A percentile compares a stretch with the other conserved stretches of the same genome.
Conservation (phyloP, 75 land plant species). For the Selaginella tamariscina region DNA sequence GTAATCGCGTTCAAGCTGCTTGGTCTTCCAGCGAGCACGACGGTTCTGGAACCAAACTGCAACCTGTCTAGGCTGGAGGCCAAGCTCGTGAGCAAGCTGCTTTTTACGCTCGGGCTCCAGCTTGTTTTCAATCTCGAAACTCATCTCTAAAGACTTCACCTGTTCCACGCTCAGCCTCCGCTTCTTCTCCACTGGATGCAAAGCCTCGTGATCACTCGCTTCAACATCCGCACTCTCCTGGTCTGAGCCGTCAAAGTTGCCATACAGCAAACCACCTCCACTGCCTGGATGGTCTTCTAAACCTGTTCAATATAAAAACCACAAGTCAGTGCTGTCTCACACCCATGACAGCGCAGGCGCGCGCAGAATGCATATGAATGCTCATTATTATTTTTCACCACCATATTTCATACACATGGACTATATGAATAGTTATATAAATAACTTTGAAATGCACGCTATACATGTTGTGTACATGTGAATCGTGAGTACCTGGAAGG, state of each 20-base stretch:
- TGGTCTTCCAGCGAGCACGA: background rate
- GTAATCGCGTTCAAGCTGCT: background rate
- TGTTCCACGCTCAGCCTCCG: background rate
- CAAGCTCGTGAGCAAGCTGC: background rate
- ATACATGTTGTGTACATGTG: too few species aligned
- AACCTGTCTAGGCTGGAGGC: background rate
- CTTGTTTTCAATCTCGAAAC: background rate
- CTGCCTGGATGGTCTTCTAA: background rate
- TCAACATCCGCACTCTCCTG: background rate
- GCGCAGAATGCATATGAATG: too few species aligned
- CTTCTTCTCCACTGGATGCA: background rate
- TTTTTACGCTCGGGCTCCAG: background rate
- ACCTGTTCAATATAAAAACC: background rate
- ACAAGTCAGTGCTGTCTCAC: too few species aligned
- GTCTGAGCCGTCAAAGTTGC: background rate
- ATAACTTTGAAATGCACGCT: too few species aligned
- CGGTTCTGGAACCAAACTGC: background rate
- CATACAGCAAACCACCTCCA: background rate
- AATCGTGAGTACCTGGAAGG: background rate
- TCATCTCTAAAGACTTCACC: background rate
- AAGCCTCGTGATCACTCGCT: background rate
- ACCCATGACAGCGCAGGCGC: too few species aligned
- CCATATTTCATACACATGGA: too few species aligned
- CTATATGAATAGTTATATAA: too few species aligned
- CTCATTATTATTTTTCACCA: too few species aligned